Evolutionary conservation across 306 rosid genomes (phyloP).

Genomic region (Boehmeria nivea): DNA sequence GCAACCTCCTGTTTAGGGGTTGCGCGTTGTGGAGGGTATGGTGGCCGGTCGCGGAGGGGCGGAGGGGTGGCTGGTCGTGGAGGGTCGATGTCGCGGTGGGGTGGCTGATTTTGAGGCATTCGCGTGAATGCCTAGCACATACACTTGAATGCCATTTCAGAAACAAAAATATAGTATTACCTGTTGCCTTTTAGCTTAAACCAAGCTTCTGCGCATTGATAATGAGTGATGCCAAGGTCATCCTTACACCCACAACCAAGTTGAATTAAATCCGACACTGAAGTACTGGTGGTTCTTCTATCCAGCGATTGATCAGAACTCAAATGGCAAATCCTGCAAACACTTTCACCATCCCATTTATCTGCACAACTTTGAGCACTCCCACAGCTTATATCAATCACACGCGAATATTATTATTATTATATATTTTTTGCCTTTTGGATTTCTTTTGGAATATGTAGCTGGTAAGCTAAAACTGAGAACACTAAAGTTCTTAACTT

Average conservation of each 20-base stretch:
- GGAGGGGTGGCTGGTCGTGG: no score
- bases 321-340: conserved; percentile 93
- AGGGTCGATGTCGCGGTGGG: no score
- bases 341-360: conserved; percentile 50
- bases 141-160: conserved; percentile 1
- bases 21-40: no score
- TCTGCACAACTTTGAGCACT: conserved; percentile 38
- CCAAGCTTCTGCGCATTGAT: conserved; percentile 92
- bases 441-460: no score
- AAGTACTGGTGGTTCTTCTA: conserved; percentile 18
- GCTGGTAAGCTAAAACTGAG: no score
- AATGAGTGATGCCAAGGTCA: conserved; percentile 79
- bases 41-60: no score
- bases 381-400: conserved; percentile 51
- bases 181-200: conserved; percentile 90
- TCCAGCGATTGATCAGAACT: conserved; percentile 57
- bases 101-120: no score
- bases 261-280: conserved; percentile 48
- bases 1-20: no score
- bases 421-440: no score
- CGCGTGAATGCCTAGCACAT: no score
- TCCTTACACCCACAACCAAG: conserved; percentile 91
- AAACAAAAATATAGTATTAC: conserved; percentile 32
- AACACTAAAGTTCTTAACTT: no score
- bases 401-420: conserved; percentile 35